Evolutionary conservation across 1,284 basidiomycete species (phyloP).

Genomic region (Kwoniella shivajii): DNA sequence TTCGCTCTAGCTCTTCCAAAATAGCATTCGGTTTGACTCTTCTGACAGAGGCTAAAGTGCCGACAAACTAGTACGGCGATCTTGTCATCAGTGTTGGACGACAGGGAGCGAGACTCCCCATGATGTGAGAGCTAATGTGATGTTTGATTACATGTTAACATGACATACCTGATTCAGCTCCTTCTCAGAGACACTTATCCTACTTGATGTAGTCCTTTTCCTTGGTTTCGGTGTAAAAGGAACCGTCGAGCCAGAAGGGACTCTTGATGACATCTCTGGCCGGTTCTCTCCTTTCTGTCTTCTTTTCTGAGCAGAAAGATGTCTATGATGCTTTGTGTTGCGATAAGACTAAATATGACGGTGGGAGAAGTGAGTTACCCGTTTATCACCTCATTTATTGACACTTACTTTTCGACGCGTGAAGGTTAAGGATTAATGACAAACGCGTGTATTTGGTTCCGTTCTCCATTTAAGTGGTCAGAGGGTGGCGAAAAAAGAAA

Average conservation of each 20-base stretch:
- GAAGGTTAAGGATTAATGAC: no score
- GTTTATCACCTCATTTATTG: no score
- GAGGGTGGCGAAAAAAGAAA: no score
- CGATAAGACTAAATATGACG: no score
- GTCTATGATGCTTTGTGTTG: no score
- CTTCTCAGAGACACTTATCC: slow-evolving; percentile 30
- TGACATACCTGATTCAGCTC: slow-evolving; percentile 41
- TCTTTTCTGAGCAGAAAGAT: background rate
- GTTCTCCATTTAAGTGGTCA: no score
- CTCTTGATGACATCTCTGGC: background rate
- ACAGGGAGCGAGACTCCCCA: background rate
- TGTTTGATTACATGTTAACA: slow-evolving; percentile 2
- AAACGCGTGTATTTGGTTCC: no score
- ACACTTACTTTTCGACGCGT: no score
- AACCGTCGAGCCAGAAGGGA: slow-evolving; percentile 38
- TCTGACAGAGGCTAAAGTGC: slow-evolving; percentile 45
- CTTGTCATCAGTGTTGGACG: background rate
- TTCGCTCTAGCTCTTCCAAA: slow-evolving; percentile 48
- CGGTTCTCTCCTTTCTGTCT: background rate
- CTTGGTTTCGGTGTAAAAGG: slow-evolving; percentile 49
- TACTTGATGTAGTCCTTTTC: slow-evolving; percentile 27
- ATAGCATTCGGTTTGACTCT: slow-evolving; percentile 45
- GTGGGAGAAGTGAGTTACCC: no score
- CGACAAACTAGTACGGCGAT: slow-evolving; percentile 29
- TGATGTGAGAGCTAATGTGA: no score